Base-by-base conservation (phyloP, 768 basidiomycete genomes). In the Glaciozyma martinii region DNA sequence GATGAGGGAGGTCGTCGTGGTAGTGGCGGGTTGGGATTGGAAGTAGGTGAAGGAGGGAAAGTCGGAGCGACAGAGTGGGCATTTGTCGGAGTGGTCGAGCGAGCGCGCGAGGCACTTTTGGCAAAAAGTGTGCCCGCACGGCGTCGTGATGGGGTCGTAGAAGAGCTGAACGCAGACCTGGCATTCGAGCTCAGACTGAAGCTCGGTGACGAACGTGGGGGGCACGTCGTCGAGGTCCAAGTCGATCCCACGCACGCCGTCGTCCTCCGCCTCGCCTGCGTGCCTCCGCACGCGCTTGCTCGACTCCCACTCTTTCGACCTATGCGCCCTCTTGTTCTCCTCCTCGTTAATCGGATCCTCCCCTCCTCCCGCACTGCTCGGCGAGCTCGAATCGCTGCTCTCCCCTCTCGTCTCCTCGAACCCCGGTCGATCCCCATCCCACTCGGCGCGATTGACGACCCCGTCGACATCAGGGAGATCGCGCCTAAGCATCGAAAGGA, bases 51-150 rank as follows among this genome's bases (percentile, higher is more conserved):
- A 86, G 8, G 81, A 81, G 0, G 92, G 91, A 25, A 95, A 80
- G 49, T 81, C 80, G 66, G 86, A 80, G 56, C 94, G 83, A 77
- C 94, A 98, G 21, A 95, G 78, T 4, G 94, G 94, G 76, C 94
- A 98, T 15, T 82, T 76, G 47, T 79, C 74, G 66, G 82, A 85
- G 77, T 97, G 90, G 76, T 98, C 94, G 66, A 94, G 82, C 5
- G 90, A 86, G 44, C 94, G 85, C 65, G 90, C 87, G 33, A 98
- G 82, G 77, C 94, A 98, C 72, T 83, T 84, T 12, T 83, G 79
- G 75, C 94, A 98, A 78, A 92, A 98, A 0, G 92, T 91, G 78
- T 98, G 94, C 76, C 97, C 93, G 76, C 94, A 97, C 18, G 90
- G 89, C 5, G 93, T 89, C 21, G 94, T 97, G 58, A 92, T 81